Evolutionary conservation across 164 flowering plant genomes (phyloP), one percentile per base, ranked within the genome.

Genomic region (Malania oleifera): DNA sequence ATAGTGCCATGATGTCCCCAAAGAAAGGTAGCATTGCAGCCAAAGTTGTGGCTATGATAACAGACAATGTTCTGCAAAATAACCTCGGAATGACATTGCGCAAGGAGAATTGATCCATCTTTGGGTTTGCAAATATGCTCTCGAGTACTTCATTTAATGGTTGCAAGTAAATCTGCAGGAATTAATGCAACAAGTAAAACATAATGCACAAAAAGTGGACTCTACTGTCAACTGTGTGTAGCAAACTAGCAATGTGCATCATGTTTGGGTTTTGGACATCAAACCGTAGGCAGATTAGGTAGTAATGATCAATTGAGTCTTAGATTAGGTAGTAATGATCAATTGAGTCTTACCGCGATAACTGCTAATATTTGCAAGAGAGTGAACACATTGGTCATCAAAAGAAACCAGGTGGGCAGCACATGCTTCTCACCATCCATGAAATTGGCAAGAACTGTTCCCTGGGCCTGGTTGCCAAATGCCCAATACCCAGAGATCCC

Each of bases 1-100:
- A 43, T 7, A 82, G 12, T 10, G 80, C 81, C 60, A 62, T 71
- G 15, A 82, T 63, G 54, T 79, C 86, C 29, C 82, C 86, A 12
- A 82, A 82, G 62, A 82, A 82, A 5, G 86, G 86, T 0, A 82
- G 44, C 80, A 79, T 73, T 51, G 83, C 82, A 1, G 78, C 78
- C 1, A 77, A 14, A 0, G 57, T 40, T 23, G 76, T 71, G 10
- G 80, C 78, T 17, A 66, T 29, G 12, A 70, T 19, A 19, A 82
- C 82, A 0, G 80, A 64, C 1, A 79, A 9, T 0, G 86, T 71
- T 39, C 83, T 48, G 0, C 54, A 65, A 24, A 75, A 44, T 19
- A 77, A 10, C 53, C 84, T 57, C 7, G 84, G 84, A 20, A 77
- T 63, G 0, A 75, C 60, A 20, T 79, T 82, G 7, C 82, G 51